Evolutionary conservation across 75 land plant species (phyloP).

Genomic region (Cryptomeria japonica): DNA sequence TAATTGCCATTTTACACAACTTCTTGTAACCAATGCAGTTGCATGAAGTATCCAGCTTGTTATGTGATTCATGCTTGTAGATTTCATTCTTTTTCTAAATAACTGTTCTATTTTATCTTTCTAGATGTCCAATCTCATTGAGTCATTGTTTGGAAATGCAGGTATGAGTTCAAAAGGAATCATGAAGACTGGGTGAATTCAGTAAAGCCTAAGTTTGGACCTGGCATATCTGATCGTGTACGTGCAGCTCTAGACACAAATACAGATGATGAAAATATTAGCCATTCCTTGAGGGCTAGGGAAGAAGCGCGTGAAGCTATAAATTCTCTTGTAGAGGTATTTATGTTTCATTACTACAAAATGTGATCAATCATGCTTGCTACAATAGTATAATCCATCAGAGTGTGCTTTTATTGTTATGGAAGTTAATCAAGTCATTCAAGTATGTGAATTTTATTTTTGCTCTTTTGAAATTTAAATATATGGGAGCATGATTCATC

Average conservation of each 20-base stretch:
- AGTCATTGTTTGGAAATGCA: slow-evolving; percentile 17
- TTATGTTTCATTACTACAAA: background rate
- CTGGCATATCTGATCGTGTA: slow-evolving; percentile 29
- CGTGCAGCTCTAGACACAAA: slow-evolving; percentile 20
- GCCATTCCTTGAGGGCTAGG: slow-evolving; percentile 40
- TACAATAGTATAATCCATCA: slow-evolving; percentile 3
- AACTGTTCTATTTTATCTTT: background rate
- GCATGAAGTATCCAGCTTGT: background rate
- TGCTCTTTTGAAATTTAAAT: slow-evolving; percentile 14
- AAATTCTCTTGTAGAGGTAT: slow-evolving; percentile 73
- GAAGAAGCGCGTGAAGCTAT: slow-evolving; percentile 60
- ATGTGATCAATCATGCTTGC: background rate
- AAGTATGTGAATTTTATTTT: background rate
- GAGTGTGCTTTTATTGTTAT: background rate
- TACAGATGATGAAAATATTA: slow-evolving; percentile 28
- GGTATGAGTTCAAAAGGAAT: slow-evolving; percentile 72
- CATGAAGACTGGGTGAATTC: slow-evolving; percentile 70
- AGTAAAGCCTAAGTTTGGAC: slow-evolving; percentile 46
- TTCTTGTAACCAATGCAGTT: background rate
- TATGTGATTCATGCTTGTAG: background rate
- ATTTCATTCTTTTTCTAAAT: background rate
- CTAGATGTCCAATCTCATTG: background rate
- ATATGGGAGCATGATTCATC: background rate
- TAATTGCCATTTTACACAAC: background rate
- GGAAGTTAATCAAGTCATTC: background rate